Evolutionary conservation across 257 asterid species (phyloP), one percentile per base, ranked within the genome.

Genomic region (Penstemon davidsonii): DNA sequence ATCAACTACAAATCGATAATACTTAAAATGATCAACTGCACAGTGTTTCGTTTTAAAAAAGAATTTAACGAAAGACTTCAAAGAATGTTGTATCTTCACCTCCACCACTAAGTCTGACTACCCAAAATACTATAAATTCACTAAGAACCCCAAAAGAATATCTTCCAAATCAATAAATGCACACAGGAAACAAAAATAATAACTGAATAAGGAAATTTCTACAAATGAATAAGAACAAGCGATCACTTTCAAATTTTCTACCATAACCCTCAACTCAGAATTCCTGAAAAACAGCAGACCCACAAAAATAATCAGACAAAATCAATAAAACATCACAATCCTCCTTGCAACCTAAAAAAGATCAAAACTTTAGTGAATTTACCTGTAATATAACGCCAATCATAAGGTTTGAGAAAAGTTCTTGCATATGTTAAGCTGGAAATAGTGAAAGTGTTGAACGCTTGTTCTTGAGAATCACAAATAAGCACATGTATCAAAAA

Each of bases 341-440:
- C 49, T 2, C 12, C 53, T 45, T 54, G 3, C 68, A 64, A 0
- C 50, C 41, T 40, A 37, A 0, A 25, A 55, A 57, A 44, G 43
- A 33, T 49, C 1, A 44, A 37, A 50, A 52, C 50, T 52, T 36
- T 64, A 67, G 61, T 19, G 12, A 8, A 55, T 12, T 38, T 71
- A 89, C 99, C 99, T 84, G 81, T 84, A 39, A 91, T 77, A 77
- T 91, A 94, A 39, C 90, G 88, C 99, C 98, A 94, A 4, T 87
- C 93, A 57, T 79, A 94, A 58, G 99, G 95, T 55, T 60, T 81
- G 71, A 94, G 90, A 73, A 42, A 70, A 66, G 91, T 86, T 55
- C 47, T 78, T 8, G 85, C 79, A 78, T 94, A 94, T 4, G 84
- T 78, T 79, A 82, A 84, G 85, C 96, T 87, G 55, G 99, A 94